A percentile compares a stretch with the other conserved stretches of the same genome.
phyloP scores from a whole-genome alignment of 2,329 filamentous ascomycete genomes.

The Colletotrichum tanaceti region DNA sequence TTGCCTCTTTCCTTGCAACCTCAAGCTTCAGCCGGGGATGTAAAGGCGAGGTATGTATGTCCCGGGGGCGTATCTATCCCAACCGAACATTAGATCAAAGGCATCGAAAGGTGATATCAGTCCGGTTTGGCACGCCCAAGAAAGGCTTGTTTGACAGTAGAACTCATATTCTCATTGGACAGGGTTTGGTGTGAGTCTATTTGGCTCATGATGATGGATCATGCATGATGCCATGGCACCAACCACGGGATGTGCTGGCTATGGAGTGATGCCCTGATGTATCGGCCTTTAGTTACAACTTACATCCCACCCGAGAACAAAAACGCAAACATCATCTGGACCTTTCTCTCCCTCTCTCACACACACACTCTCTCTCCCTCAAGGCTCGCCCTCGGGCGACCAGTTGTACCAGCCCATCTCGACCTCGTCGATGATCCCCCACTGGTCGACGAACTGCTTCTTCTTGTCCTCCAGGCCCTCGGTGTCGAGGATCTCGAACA shows the following conservation, averaged over 20 bases:
- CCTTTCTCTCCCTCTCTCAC: no score
- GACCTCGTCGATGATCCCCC: conserved; percentile 42
- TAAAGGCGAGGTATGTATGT: not conserved
- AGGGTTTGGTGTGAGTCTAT: conserved; percentile 5
- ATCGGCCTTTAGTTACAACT: not conserved
- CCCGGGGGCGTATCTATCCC: not conserved
- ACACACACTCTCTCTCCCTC: not conserved
- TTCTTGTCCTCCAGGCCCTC: conserved; percentile 42
- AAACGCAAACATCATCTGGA: no score
- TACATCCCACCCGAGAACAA: not conserved
- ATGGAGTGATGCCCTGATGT: not conserved
- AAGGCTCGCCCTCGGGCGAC: conserved; percentile 33
- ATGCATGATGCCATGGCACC: not conserved
- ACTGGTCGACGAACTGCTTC: conserved; percentile 41
- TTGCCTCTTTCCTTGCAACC: conserved; percentile 68
- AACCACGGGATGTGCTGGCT: not conserved
- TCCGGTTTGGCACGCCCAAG: not conserved
- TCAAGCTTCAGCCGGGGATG: conserved; percentile 52
- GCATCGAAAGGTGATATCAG: not conserved
- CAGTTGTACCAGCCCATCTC: conserved; percentile 45
- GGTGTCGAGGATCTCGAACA: conserved; percentile 41
- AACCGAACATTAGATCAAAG: conserved; percentile 5
- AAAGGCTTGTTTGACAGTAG: no score
- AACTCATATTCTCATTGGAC: not conserved
- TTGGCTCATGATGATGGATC: conserved; percentile 21